Base-by-base conservation (phyloP, 2,329 filamentous ascomycete species). In the Penicillium brasilianum region DNA sequence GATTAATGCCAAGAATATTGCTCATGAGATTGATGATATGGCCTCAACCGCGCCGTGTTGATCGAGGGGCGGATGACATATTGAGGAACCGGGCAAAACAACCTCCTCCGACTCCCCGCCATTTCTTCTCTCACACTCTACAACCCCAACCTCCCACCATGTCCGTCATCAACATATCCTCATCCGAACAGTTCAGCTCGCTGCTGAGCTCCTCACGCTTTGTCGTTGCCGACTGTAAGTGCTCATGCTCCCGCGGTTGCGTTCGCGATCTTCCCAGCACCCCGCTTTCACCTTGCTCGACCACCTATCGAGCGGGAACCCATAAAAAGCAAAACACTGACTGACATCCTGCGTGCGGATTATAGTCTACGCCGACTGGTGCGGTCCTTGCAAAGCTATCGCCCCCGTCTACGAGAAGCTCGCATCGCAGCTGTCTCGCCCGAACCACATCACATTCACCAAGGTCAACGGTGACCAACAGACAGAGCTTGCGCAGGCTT, bases 181-280 rank as follows among this genome's bases (percentile, higher is more conserved):
- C 90, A 1, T 78, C 84, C 14, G 81, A 82, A 71, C 88, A 94
- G 73, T 89, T 96, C 71, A 84, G 83, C 69, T 78, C 81, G 34
- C 78, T 95, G 62, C 83, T 97, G 63, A 85, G 85, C 63, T 87
- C 85, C 58, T 93, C 91, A 36, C 87, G 86, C 67, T 87, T 97
- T 61, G 91, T 98, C 44, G 89, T 98, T 57, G 88, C 90, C 72
- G 91, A 97, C 80, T 97, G 93, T 96, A 82, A 85, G 91, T 83
- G 53, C 25, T 36, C 8, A 32, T 55, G 32, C 18, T 30, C 20
- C 43, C 28, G 32, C 13, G 30, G 39, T 28, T 13, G 14, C n/a
- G 58, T 55, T 57, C 39, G 32, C 53, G 32, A 48, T 34, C 32
- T 44, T 51, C 43, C 59, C 39, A 57, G 18, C 54, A 25, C 50